Percentiles rank a stretch among this genome's conserved stretches.
These are phyloP conservation scores for Abortiporus biennis DNA, from an alignment of 1,284 basidiomycete species.

Conservation along the genomic window DNA sequence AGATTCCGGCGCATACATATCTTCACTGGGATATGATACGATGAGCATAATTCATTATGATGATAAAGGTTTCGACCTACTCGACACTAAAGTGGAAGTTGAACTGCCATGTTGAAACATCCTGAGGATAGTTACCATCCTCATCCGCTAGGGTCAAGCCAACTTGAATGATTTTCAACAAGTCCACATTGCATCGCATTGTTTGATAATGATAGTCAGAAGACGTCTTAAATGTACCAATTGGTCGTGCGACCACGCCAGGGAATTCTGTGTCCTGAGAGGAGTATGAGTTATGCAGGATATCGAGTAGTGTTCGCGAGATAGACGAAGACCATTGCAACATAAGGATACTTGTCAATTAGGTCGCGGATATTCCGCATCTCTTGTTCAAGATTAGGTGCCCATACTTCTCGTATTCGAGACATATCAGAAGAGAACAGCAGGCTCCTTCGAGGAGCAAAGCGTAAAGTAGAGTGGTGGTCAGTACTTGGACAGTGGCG, in stretches of 20 bases:
- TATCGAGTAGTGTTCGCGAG: slow-evolving; percentile 9
- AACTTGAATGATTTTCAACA: slow-evolving; percentile 96
- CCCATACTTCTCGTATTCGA: slow-evolving; percentile 92
- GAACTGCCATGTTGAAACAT: slow-evolving; percentile 97
- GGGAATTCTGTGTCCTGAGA: slow-evolving; percentile 96
- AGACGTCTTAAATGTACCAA: slow-evolving; percentile 93
- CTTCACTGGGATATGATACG: slow-evolving; percentile 53
- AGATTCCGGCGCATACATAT: slow-evolving; percentile 98
- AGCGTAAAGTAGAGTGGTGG: background rate
- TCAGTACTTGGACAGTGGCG: background rate
- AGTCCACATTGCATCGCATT: slow-evolving; percentile 97
- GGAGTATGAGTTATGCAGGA: slow-evolving; percentile 14
- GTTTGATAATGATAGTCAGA: slow-evolving; percentile 99
- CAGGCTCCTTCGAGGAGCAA: background rate
- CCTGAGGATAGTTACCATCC: slow-evolving; percentile 84
- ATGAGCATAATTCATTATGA: slow-evolving; percentile 15
- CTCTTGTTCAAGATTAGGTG: slow-evolving; percentile 87
- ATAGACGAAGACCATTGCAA: slow-evolving; percentile 76
- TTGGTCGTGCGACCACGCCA: slow-evolving; percentile 95
- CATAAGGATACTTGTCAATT: slow-evolving; percentile 89
- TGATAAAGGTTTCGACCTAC: slow-evolving; percentile 42
- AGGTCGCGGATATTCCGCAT: slow-evolving; percentile 83
- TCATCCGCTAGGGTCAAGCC: slow-evolving; percentile 94
- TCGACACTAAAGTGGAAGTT: slow-evolving; percentile 93
- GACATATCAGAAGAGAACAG: slow-evolving; percentile 45